A percentile compares a stretch with the other conserved stretches of the same genome.
Conservation (phyloP, 768 basidiomycete species). For the Serendipita sp. region DNA sequence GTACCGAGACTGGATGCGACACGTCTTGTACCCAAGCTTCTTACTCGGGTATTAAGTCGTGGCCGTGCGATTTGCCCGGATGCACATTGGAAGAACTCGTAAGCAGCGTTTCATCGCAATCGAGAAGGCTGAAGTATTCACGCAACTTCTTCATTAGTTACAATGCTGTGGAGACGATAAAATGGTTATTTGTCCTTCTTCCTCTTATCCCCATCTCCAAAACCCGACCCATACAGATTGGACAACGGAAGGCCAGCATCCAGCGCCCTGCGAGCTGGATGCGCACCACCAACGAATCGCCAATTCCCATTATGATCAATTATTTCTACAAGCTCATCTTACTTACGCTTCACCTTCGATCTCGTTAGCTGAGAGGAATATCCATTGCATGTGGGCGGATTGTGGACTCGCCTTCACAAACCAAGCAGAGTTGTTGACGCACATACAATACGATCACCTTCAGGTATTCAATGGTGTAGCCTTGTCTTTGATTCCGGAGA, state of each 20-base stretch:
- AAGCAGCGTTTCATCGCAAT: background rate
- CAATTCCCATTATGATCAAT: no score
- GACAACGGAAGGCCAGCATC: background rate
- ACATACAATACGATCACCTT: background rate
- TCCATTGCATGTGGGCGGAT: background rate
- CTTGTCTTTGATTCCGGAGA: background rate
- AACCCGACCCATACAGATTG: background rate
- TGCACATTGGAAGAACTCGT: background rate
- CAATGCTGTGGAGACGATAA: slow-evolving; percentile 1
- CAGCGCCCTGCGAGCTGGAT: background rate
- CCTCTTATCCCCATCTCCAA: background rate
- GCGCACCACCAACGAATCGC: background rate
- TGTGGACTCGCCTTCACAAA: background rate
- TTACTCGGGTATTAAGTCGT: background rate
- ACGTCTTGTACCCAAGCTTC: slow-evolving; percentile 1
- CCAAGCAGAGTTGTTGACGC: background rate
- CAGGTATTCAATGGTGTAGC: background rate
- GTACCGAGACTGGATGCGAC: background rate
- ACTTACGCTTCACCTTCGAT: background rate
- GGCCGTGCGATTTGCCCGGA: background rate
- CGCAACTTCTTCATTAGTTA: background rate
- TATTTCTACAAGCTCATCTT: no score
- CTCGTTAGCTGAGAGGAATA: background rate
- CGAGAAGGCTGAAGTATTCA: background rate
- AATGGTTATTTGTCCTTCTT: background rate